These are phyloP conservation scores for Nymphaea thermarum DNA, from an alignment of 164 flowering plant genomes.

Conservation along the genomic window DNA sequence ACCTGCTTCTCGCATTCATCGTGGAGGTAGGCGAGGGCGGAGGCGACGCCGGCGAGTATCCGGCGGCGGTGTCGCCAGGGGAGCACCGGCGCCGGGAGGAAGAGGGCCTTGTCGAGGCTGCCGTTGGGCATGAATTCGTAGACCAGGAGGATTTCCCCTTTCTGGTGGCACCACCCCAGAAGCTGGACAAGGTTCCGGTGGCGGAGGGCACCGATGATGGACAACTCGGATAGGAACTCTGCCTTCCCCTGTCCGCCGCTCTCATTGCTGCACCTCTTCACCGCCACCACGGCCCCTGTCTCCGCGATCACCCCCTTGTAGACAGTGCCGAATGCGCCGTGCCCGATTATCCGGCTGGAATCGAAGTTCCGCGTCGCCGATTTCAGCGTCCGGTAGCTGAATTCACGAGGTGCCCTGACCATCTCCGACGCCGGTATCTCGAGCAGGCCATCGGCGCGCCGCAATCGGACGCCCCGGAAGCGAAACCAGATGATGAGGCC, in stretches of 20 bases:
- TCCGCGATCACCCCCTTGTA: slow-evolving; percentile 62
- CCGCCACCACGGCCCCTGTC: slow-evolving; percentile 64
- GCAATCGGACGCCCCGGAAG: neutral
- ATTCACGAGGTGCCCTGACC: slow-evolving; percentile 59
- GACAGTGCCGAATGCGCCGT: slow-evolving; percentile 90
- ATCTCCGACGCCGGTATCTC: slow-evolving; percentile 43
- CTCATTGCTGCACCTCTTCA: slow-evolving; percentile 67
- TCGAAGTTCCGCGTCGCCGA: slow-evolving; percentile 61
- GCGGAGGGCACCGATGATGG: slow-evolving; percentile 85
- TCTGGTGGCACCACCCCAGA: slow-evolving; percentile 96
- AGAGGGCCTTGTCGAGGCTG: slow-evolving; percentile 79
- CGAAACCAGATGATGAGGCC: slow-evolving; percentile 48
- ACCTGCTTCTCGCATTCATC: slow-evolving; percentile 88
- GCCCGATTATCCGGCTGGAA: slow-evolving; percentile 52
- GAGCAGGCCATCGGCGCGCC: slow-evolving; percentile 9
- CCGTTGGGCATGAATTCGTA: slow-evolving; percentile 92
- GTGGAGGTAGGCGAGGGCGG: slow-evolving; percentile 81
- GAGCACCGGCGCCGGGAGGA: slow-evolving; percentile 23
- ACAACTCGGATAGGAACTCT: slow-evolving; percentile 77
- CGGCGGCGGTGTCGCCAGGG: slow-evolving; percentile 55
- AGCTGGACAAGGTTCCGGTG: slow-evolving; percentile 80
- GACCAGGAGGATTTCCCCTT: slow-evolving; percentile 78
- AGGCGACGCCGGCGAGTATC: slow-evolving; percentile 71
- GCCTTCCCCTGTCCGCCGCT: slow-evolving; percentile 51
- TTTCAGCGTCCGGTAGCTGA: slow-evolving; percentile 61